These are phyloP conservation scores for Xylaria intraflava DNA, from an alignment of 495 filamentous ascomycete species.

Conservation along the genomic window DNA sequence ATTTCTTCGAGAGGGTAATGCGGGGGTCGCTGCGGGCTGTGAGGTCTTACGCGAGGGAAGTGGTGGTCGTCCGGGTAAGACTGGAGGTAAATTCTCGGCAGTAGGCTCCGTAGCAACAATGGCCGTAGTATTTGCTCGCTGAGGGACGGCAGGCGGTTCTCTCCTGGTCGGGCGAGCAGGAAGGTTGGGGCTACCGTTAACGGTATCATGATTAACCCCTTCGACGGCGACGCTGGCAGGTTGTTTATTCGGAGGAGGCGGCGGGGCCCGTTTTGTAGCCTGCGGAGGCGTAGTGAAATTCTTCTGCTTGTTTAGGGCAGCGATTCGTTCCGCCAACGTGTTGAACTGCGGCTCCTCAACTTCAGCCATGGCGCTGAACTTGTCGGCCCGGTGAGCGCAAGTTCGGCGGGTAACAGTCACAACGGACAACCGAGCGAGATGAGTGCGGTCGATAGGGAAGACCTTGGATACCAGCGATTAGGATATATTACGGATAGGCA, in stretches of 20 bases:
- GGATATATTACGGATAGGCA: too few species aligned
- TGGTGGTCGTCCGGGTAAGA: conserved; percentile 29
- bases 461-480: too few species aligned
- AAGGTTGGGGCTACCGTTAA: conserved; percentile 28
- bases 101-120: conserved; percentile 4
- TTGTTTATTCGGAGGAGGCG: conserved; percentile 26
- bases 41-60: conserved; percentile 31
- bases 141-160: conserved; percentile 32
- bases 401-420: neutral
- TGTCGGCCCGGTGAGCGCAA: neutral
- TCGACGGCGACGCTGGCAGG: conserved; percentile 15
- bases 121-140: conserved; percentile 25
- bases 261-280: conserved; percentile 42
- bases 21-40: conserved; percentile 30
- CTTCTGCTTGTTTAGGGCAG: conserved; percentile 47
- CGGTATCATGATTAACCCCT: conserved; percentile 18
- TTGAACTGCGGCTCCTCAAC: conserved; percentile 49
- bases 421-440: neutral
- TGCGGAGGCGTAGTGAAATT: conserved; percentile 38
- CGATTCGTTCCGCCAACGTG: conserved; percentile 49
- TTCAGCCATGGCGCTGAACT: conserved; percentile 38
- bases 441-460: neutral
- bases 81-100: conserved; percentile 15
- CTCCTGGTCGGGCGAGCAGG: conserved; percentile 25
- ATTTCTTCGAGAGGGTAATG: conserved; percentile 33